These are phyloP conservation scores for Penicillium subrubescens DNA, from an alignment of 495 filamentous ascomycete genomes.

Conservation along the genomic window DNA sequence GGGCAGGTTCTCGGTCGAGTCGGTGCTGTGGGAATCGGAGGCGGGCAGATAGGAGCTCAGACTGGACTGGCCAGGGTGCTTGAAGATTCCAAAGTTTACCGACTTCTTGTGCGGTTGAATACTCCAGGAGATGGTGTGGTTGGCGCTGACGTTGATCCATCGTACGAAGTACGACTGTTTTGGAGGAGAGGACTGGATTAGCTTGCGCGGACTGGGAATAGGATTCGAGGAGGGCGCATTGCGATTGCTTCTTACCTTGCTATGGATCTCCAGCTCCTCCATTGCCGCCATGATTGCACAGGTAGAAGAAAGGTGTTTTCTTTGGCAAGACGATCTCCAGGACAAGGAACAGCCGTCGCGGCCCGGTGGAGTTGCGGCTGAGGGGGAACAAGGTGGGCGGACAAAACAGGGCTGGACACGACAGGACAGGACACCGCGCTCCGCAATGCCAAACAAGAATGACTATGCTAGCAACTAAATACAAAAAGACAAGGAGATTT, in stretches of 20 bases:
- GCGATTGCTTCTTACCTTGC: constrained; percentile 68
- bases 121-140: constrained; percentile 95
- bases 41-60: constrained; percentile 47
- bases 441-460: not conserved
- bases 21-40: constrained; percentile 46
- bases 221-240: not conserved
- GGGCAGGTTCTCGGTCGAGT: constrained; percentile 45
- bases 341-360: constrained; percentile 20
- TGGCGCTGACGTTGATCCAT: constrained; percentile 88
- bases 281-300: constrained; percentile 76
- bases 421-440: constrained; percentile 6
- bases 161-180: constrained; percentile 91
- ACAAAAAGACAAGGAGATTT: not conserved
- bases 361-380: constrained; percentile 32
- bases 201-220: not conserved
- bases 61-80: constrained; percentile 77
- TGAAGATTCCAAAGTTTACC: constrained; percentile 96
- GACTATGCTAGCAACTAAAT: not conserved
- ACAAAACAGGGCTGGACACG: constrained; percentile 2
- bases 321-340: constrained; percentile 16
- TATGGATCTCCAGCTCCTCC: constrained; percentile 96
- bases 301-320: not conserved
- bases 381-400: constrained; percentile 15
- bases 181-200: not conserved
- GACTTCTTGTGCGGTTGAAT: constrained; percentile 97